Evolutionary conservation across 2,329 filamentous ascomycete species (phyloP).

Genomic region (Parastagonospora avenae): DNA sequence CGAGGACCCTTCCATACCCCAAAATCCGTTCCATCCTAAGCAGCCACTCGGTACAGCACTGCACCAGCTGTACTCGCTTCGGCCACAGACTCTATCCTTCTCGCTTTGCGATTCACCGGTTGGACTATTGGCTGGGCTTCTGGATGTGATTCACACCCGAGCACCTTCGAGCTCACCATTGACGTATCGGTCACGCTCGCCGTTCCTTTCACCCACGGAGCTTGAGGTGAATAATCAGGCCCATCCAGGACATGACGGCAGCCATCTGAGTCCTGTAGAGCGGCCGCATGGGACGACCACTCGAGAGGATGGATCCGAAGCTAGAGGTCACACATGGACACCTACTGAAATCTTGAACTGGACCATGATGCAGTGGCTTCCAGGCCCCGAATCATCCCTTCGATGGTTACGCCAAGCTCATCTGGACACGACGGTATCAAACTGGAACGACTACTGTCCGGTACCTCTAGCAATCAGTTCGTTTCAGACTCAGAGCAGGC

Average conservation of each 20-base stretch:
- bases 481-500: conserved; percentile 31
- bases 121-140: conserved; percentile 39
- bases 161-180: conserved; percentile 14
- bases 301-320: conserved; percentile 16
- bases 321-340: conserved; percentile 4
- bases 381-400: conserved; percentile 40
- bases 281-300: conserved; percentile 8
- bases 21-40: neutral
- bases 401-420: conserved; percentile 52
- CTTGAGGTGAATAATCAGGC: conserved; percentile 22
- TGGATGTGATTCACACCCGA: conserved; percentile 40
- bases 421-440: conserved; percentile 22
- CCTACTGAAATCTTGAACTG: conserved; percentile 61
- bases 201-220: conserved; percentile 39
- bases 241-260: conserved; percentile 9
- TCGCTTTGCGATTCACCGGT: conserved; percentile 47
- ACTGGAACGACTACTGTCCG: conserved; percentile 24
- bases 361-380: conserved; percentile 64
- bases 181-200: conserved; percentile 28
- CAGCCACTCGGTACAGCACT: conserved; percentile 19
- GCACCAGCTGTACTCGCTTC: conserved; percentile 34
- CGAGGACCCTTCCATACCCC: neutral
- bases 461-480: conserved; percentile 50
- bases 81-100: conserved; percentile 45
- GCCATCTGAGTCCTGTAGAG: conserved; percentile 2